A percentile compares a stretch with the other conserved stretches of the same genome.
Evolutionary conservation across 371 early-diverging fungal species (phyloP).

Genomic region (Mortierella sp.): DNA sequence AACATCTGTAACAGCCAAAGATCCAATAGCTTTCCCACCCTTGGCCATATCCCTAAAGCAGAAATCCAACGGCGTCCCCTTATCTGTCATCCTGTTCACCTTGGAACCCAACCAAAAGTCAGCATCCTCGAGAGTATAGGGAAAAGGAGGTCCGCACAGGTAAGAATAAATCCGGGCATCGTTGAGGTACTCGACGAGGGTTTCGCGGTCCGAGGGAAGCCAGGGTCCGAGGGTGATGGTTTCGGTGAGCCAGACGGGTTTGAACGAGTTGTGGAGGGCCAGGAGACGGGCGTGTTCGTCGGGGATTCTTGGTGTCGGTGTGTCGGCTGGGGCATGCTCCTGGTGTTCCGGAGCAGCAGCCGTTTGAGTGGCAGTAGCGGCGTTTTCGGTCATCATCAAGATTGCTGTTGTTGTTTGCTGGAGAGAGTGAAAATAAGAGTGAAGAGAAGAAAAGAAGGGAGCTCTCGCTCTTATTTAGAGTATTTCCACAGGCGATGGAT

Average conservation of each 20-base stretch:
- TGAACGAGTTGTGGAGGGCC: slow-evolving; percentile 22
- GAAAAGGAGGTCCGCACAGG: slow-evolving; percentile 42
- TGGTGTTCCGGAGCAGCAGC: background rate
- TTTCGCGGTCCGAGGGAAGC: slow-evolving; percentile 34
- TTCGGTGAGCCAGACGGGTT: slow-evolving; percentile 43
- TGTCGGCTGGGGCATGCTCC: background rate
- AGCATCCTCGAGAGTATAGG: slow-evolving; percentile 34
- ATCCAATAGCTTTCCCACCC: slow-evolving; percentile 35
- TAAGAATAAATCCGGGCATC: slow-evolving; percentile 27
- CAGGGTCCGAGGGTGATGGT: slow-evolving; percentile 46
- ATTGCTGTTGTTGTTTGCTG: background rate
- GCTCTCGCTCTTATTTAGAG: background rate
- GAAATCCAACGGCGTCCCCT: slow-evolving; percentile 24
- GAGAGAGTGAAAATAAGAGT: background rate
- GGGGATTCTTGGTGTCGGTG: slow-evolving; percentile 6
- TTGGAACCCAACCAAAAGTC: slow-evolving; percentile 30
- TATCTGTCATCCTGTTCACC: slow-evolving; percentile 24
- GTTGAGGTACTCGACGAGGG: slow-evolving; percentile 36
- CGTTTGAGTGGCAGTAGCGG: background rate
- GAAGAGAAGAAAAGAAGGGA: background rate
- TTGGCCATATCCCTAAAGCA: slow-evolving; percentile 40
- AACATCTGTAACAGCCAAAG: slow-evolving; percentile 13
- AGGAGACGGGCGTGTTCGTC: slow-evolving; percentile 34
- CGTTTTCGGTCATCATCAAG: background rate
- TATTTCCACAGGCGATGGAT: background rate